A percentile compares a stretch with the other conserved stretches of the same genome.
Evolutionary conservation across 768 basidiomycete genomes (phyloP).

Genomic region (Collybia sordida): DNA sequence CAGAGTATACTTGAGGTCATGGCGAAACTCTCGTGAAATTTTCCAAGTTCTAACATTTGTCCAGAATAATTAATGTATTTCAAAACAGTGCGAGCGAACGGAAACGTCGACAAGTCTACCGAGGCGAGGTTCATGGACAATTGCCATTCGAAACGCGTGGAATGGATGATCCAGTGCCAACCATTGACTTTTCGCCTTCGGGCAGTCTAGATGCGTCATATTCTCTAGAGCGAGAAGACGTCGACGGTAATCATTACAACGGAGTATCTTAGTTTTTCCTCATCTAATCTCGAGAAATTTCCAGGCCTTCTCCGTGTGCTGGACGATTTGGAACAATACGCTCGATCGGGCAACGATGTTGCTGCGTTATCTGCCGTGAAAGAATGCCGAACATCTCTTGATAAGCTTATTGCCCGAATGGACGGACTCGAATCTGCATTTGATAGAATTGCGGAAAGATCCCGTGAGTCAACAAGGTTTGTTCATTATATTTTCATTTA

Average conservation of each 20-base stretch:
- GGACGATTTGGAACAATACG: conserved; percentile 63
- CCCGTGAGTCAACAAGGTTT: conserved; percentile 50
- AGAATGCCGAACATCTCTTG: conserved; percentile 61
- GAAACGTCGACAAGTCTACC: conserved; percentile 82
- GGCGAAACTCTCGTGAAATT: conserved; percentile 79
- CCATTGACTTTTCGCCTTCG: conserved; percentile 75
- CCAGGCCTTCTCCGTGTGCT: conserved; percentile 62
- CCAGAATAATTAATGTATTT: conserved; percentile 1
- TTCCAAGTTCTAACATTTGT: conserved; percentile 1
- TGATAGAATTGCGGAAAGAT: conserved; percentile 83
- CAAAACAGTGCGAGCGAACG: conserved; percentile 64
- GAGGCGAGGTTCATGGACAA: conserved; percentile 79
- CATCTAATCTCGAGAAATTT: conserved; percentile 12
- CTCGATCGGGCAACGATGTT: conserved; percentile 42
- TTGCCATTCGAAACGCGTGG: conserved; percentile 84
- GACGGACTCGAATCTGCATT: conserved; percentile 79
- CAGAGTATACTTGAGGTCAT: conserved; percentile 82
- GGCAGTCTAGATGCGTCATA: conserved; percentile 64
- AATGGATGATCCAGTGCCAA: conserved; percentile 79
- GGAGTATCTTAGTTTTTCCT: not conserved
- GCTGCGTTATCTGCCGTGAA: conserved; percentile 54
- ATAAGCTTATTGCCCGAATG: conserved; percentile 74
- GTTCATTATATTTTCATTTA: not conserved
- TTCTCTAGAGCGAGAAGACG: conserved; percentile 67
- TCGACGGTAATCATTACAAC: conserved; percentile 58